Evolutionary conservation across 108 stramenopile species (phyloP).

Genomic region (Chaetoceros muelleri): DNA sequence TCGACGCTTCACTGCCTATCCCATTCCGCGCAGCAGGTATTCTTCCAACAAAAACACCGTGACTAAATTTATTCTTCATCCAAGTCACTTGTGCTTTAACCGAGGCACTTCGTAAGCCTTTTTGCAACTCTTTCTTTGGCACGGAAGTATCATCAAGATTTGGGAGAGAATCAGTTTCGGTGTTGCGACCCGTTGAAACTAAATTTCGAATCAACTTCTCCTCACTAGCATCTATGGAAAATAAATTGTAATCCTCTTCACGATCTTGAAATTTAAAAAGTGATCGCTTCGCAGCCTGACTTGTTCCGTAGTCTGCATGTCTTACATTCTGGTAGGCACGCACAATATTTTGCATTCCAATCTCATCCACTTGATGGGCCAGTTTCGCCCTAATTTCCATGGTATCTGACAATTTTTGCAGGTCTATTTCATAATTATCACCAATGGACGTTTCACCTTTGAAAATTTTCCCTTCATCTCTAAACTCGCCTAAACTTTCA

Average conservation of each 20-base stretch:
- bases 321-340: conserved; percentile 83
- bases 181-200: neutral
- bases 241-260: conserved; percentile 57
- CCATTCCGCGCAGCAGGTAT: conserved; percentile 19
- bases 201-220: neutral
- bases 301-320: conserved; percentile 76
- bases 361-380: conserved; percentile 57
- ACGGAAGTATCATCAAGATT: too few relatives aligned
- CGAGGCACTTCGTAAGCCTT: neutral
- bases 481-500: neutral
- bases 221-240: conserved; percentile 43
- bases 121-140: too few relatives aligned
- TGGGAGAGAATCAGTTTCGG: neutral
- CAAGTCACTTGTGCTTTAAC: conserved; percentile 43
- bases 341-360: conserved; percentile 77
- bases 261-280: conserved; percentile 73
- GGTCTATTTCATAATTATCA: conserved; percentile 6
- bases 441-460: neutral
- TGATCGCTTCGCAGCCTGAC: conserved; percentile 80
- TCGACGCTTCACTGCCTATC: conserved; percentile 45
- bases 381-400: conserved; percentile 28
- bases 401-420: neutral
- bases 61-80: conserved; percentile 63
- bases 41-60: conserved; percentile 67
- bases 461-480: neutral